Base-by-base conservation (phyloP, 176 grass and related monocot genomes). In the Phyllostachys edulis region DNA sequence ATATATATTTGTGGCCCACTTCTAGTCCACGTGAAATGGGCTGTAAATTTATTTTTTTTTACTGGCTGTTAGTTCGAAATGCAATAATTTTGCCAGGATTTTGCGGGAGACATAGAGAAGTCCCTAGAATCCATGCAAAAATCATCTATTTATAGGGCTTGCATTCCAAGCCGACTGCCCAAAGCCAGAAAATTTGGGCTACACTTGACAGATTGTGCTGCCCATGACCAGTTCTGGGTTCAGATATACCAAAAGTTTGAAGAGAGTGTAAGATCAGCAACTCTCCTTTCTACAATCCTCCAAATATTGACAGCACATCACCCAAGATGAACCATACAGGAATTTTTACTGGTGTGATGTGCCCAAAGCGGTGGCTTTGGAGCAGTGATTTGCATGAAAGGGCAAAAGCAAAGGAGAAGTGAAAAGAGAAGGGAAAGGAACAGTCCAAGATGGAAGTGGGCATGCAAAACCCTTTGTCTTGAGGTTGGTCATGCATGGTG, bases 341-440 rank as follows among this genome's bases (percentile, higher is more conserved):
- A 75, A 39, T 39, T 40, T 78, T 70, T 34, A 70, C 59, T 86
- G 73, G 14, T 55, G 24, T 59, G 79, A 90, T 82, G 73, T 90
- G 38, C 65, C 79, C 47, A 78, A 90, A 90, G 79, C 27, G 55
- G 73, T 73, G 46, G 37, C 88, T 90, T 77, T 90, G 72, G 59
- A 82, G 46, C 72, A 65, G 66, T 46, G 75, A 61, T 84, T 84
- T 65, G 67, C 81, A 56, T 78, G 84, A 78, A 86, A 90, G 79
- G 52, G 88, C 79, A 72, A 90, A 90, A 78, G 78, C 56, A 46
- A 86, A 82, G 9, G 46, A 56, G 67, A 18, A 20, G 24, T 20
- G 12, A 49, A 37, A 37, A 80, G 14, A 29, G 64, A 71, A 71
- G 71, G 64, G 50, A 69, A 63, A 68, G 62, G 65, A 81, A 65